These are phyloP conservation scores for Cordyceps farinosa DNA, from an alignment of 2,329 filamentous ascomycete genomes.

Conservation along the genomic window DNA sequence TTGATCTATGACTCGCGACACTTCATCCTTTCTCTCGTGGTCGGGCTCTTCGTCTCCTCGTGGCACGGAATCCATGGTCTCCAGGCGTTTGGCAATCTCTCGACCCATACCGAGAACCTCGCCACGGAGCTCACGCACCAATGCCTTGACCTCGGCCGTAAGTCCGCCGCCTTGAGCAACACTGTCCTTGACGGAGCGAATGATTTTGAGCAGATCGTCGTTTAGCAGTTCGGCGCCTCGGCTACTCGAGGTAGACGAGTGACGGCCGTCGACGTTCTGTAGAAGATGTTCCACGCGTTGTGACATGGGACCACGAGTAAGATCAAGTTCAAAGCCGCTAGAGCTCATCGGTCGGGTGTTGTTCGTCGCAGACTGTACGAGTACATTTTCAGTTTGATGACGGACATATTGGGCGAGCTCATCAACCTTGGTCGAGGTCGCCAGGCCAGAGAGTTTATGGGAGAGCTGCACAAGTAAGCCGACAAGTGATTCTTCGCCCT, in stretches of 20 bases:
- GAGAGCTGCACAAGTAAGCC: conserved; percentile 67
- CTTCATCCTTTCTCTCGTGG: conserved; percentile 60
- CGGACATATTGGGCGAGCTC: conserved; percentile 66
- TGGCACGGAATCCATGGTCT: conserved; percentile 51
- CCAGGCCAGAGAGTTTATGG: conserved; percentile 64
- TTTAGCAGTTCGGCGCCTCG: conserved; percentile 56
- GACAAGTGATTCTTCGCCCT: conserved; percentile 79
- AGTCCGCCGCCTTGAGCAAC: conserved; percentile 83
- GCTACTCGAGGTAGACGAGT: conserved; percentile 41
- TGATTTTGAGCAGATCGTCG: conserved; percentile 77
- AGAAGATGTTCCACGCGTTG: conserved; percentile 44
- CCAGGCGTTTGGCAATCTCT: conserved; percentile 82
- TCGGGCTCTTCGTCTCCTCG: conserved; percentile 45
- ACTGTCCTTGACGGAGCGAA: conserved; percentile 86
- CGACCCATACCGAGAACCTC: conserved; percentile 94
- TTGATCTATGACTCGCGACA: conserved; percentile 74
- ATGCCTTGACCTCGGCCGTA: conserved; percentile 85
- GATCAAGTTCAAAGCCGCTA: conserved; percentile 31
- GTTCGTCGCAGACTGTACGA: conserved; percentile 31
- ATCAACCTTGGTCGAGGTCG: conserved; percentile 60
- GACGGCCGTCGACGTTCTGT: conserved; percentile 39
- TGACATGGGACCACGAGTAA: conserved; percentile 33
- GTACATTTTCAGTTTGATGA: conserved; percentile 41
- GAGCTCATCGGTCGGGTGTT: conserved; percentile 24
- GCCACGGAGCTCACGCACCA: conserved; percentile 83